Base-by-base conservation (phyloP, 805 yeast genomes). In the Phaffomyces thermotolerans region DNA sequence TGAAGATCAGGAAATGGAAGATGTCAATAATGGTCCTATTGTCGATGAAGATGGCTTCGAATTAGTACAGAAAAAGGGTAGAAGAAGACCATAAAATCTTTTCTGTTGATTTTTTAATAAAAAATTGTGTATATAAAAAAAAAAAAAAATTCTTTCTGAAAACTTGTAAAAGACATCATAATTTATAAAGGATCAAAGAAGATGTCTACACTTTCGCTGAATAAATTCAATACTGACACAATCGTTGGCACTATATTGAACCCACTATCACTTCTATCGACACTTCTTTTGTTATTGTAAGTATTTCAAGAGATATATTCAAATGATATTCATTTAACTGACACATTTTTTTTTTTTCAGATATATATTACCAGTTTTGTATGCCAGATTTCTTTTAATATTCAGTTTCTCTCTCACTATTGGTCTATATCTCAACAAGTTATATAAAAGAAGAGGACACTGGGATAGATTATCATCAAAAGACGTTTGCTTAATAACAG, bases 1-100 rank as follows among this genome's bases (percentile, higher is more conserved):
- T 5, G 67, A 57, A 36, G 72, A 63, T 6, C 67, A 62, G 32
- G 71, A 66, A 34, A 64, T 62, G 58, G 72, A 57, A 25, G 71
- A 61, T 17, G 66, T 60, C 14, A 50, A 53, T 12, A 64, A 63
- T 27, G 84, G 73, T 10, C 95, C 95, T 2, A 59, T 84, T 9
- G 73, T 91, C 8, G 98, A 91, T 59, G 98, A 91, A 30, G 98
- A 91, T 59, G 99, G 98, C 1, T 91, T 91, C 58, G 93, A 89
- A 54, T 64, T 88, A 48, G 97, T 91, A 4, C 88, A 81, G 55
- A 81, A 76, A 57, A 80, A 78, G 57, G 80, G 84, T n/a, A 72
- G 73, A 61, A 73, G 74, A 61, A 64, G 71, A 52, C 15, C 15
- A 30, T 32, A 12, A 22, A 10, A 4, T n/a, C 4, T 2, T 39